phyloP scores from a whole-genome alignment of 1,139 yeast genomes.

The Nakaseomyces kungkrabaensis region DNA sequence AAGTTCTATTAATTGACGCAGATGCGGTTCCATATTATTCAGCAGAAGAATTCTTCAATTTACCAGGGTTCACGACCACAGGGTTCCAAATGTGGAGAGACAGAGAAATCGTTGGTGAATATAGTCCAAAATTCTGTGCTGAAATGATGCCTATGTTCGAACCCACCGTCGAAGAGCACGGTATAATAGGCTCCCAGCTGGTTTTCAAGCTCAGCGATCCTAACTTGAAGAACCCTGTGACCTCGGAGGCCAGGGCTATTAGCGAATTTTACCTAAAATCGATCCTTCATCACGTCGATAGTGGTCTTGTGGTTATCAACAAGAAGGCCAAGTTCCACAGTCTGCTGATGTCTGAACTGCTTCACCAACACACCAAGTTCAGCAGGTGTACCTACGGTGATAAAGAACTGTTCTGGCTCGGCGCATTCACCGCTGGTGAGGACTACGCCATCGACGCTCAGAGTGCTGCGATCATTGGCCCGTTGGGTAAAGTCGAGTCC shows the following conservation, averaged over 20 bases:
- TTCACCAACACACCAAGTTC: conserved; percentile 35
- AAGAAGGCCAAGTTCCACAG: conserved; percentile 35
- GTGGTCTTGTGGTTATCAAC: conserved; percentile 41
- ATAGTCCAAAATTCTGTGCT: conserved; percentile 17
- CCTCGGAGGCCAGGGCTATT: conserved; percentile 13
- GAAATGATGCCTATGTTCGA: conserved; percentile 33
- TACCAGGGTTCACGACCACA: conserved; percentile 31
- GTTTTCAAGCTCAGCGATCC: conserved; percentile 20
- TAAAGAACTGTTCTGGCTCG: conserved; percentile 55
- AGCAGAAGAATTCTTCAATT: conserved; percentile 34
- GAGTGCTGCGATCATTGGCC: conserved; percentile 12
- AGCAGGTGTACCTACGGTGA: conserved; percentile 44
- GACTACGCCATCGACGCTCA: conserved; percentile 31
- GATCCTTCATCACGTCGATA: conserved; percentile 39
- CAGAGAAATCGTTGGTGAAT: conserved; percentile 32
- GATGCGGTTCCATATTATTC: conserved; percentile 38
- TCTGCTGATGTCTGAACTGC: conserved; percentile 35
- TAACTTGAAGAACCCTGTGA: conserved; percentile 3
- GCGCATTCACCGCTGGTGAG: conserved; percentile 42
- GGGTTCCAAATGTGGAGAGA: conserved; percentile 45
- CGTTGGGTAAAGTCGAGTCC: conserved; percentile 4
- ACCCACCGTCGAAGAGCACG: conserved; percentile 35
- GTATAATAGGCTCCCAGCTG: conserved; percentile 29
- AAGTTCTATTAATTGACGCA: conserved; percentile 41
- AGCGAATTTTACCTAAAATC: conserved; percentile 29